A percentile compares a stretch with the other conserved stretches of the same genome.
Evolutionary conservation across 2,329 filamentous ascomycete genomes (phyloP).

Genomic region (Fusarium fujikuroi): DNA sequence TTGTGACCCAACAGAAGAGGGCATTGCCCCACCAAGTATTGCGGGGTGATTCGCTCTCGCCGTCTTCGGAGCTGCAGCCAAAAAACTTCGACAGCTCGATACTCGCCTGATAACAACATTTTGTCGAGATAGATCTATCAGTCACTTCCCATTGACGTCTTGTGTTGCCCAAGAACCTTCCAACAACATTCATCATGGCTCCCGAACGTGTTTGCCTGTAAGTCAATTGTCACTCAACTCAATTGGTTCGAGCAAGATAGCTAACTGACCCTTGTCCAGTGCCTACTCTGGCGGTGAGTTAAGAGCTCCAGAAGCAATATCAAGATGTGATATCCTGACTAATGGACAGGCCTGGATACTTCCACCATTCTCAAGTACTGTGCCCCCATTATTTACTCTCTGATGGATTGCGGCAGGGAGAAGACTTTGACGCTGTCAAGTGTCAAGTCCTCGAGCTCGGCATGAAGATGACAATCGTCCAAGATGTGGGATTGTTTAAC

Average conservation of each 20-base stretch:
- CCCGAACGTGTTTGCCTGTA: constrained; percentile 39
- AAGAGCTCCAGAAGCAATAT: not conserved
- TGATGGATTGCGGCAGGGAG: not conserved
- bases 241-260: not conserved
- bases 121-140: not conserved
- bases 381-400: not conserved
- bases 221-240: constrained; percentile 4
- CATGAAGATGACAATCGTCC: not conserved
- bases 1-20: not conserved
- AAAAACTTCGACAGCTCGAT: not conserved
- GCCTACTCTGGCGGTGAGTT: constrained; percentile 40
- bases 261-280: constrained; percentile 28
- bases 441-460: not conserved
- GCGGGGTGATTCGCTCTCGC: not conserved
- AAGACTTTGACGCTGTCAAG: not conserved
- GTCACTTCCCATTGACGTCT: not conserved
- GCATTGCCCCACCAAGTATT: not conserved
- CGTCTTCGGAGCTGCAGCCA: not conserved
- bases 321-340: not conserved
- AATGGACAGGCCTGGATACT: constrained; percentile 29
- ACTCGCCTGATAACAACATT: not conserved
- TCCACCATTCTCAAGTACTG: constrained; percentile 25
- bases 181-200: constrained; percentile 10
- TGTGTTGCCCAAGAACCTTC: not conserved
- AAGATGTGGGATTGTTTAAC: not conserved